Evolutionary conservation across 2,329 filamentous ascomycete species (phyloP), one percentile per base, ranked within the genome.

Genomic region (Diaporthe sp.): DNA sequence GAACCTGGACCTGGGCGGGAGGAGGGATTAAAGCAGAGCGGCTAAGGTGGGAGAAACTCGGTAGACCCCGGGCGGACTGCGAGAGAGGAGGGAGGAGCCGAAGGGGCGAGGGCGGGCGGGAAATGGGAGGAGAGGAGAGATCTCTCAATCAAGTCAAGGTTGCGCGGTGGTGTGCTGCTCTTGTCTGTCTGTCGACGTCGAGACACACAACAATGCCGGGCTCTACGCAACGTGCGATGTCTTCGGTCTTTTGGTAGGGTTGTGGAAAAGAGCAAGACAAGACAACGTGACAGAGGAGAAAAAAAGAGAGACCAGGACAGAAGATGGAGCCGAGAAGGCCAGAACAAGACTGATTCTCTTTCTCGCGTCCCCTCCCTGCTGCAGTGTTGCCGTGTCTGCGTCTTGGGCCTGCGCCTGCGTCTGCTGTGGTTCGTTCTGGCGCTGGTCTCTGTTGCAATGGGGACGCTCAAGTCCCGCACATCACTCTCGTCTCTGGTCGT

Each of bases 181-280:
- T 49, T 44, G 65, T 60, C 65, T 34, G 60, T 75, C 67, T 60
- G 71, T 57, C 63, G 60, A 61, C 44, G 49, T 70, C 55, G 49
- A 74, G 37, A 72, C 65, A 65, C 39, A 75, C 67, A 65, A 75
- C 67, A 72, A 60, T 47, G 49, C 51, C 57, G 65, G 60, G 37
- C 58, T 67, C 57, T 75, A 61, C 68, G 68, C 63, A 51, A 73
- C 70, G 73, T 75, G 75, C 70, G 68, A 47, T 67, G 42, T 68
- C 51, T 70, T 75, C 71, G 71, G 70, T 53, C 42, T 42, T 57
- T 34, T 34, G 76, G 42, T 74, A 73, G 71, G 74, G 87, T 86
- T 82, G 82, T 86, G 75, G 78, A 49, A 57, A 9, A 58, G 58
- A 82, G 80, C 34, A 51, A 70, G 53, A 75, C 57, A 73, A 58